These are phyloP conservation scores for Plasmodium sp. DNA, from an alignment of 169 alveolate species.

Conservation along the genomic window DNA sequence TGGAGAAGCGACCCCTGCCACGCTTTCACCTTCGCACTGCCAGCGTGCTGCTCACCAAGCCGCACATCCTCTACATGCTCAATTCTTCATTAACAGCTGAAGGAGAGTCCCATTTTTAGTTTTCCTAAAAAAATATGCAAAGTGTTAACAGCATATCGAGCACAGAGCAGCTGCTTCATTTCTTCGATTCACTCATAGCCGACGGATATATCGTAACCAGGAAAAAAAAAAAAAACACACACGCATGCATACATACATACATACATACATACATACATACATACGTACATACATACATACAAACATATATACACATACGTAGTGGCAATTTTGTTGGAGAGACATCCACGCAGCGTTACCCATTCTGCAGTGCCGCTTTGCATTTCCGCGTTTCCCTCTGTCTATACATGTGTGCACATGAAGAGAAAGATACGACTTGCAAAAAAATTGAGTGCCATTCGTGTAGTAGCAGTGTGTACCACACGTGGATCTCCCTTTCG, in stretches of 20 bases:
- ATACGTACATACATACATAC: not conserved
- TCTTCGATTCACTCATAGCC: slow-evolving; percentile 55
- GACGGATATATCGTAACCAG: slow-evolving; percentile 47
- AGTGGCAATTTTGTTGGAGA: not conserved
- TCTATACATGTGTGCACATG: not conserved
- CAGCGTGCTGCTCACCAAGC: not conserved
- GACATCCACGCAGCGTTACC: not conserved
- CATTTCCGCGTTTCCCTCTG: not conserved
- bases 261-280: too few relatives aligned
- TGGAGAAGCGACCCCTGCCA: not conserved
- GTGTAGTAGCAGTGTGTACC: not conserved
- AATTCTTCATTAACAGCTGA: not conserved
- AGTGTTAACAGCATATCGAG: slow-evolving; percentile 16
- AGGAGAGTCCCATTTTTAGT: not conserved
- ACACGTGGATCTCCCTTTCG: not conserved
- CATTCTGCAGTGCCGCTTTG: not conserved
- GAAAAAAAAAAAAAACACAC: not conserved
- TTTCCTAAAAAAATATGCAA: slow-evolving; percentile 21
- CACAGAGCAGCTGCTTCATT: slow-evolving; percentile 25
- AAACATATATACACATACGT: not conserved
- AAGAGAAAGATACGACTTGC: not conserved
- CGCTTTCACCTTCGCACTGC: not conserved
- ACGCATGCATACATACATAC: too few relatives aligned
- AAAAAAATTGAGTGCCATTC: not conserved
- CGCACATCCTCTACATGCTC: not conserved